A percentile compares a stretch with the other conserved stretches of the same genome.
Evolutionary conservation across 2,329 filamentous ascomycete genomes (phyloP).

Genomic region (Amphichorda felina): DNA sequence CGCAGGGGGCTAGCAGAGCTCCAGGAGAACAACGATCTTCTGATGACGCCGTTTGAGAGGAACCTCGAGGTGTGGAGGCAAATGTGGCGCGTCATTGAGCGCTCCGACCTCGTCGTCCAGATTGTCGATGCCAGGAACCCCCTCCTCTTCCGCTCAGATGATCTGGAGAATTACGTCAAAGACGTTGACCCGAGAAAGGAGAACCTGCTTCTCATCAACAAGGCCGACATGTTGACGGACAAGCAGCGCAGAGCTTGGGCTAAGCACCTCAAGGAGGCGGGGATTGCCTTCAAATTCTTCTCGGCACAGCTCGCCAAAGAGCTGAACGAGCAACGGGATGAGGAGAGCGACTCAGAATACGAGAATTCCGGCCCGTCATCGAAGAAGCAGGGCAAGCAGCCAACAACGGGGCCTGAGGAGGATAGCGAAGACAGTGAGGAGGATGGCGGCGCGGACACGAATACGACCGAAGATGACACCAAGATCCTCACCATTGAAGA

Average conservation of each 20-base stretch:
- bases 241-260: constrained; percentile 79
- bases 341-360: constrained; percentile 35
- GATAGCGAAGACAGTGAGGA: constrained; percentile 18
- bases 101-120: constrained; percentile 90
- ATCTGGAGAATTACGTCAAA: constrained; percentile 89
- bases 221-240: constrained; percentile 96
- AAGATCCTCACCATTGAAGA: constrained; percentile 88
- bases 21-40: constrained; percentile 83
- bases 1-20: constrained; percentile 81
- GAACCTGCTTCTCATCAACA: constrained; percentile 91
- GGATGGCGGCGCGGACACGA: constrained; percentile 14
- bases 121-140: constrained; percentile 97
- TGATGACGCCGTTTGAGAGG: constrained; percentile 96
- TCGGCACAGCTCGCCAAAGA: constrained; percentile 89
- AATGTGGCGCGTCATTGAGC: constrained; percentile 93
- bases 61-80: constrained; percentile 98
- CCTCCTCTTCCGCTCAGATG: constrained; percentile 84
- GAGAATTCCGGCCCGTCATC: constrained; percentile 7
- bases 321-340: constrained; percentile 60
- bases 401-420: constrained; percentile 19
- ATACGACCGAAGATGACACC: constrained; percentile 43
- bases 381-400: constrained; percentile 9
- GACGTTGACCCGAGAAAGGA: constrained; percentile 80
- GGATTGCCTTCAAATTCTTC: constrained; percentile 91
- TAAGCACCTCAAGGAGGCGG: constrained; percentile 66